Evolutionary conservation across 225 moss, liverwort and hornwort genomes (phyloP).

Genomic region (Rhytidiadelphus loreus): DNA sequence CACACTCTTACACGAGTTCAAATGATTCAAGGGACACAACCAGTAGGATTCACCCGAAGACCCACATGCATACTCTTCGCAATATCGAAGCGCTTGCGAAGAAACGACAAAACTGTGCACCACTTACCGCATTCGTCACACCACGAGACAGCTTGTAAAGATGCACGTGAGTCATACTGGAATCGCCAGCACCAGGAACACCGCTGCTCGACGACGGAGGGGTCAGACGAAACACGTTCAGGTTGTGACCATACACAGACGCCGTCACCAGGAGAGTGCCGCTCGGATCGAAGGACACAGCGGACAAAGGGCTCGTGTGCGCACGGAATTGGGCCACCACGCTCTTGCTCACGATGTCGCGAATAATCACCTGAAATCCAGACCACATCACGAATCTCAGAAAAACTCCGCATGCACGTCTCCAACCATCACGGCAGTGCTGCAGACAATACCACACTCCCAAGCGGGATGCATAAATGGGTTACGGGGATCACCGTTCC

Average conservation of each 20-base stretch:
- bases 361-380: constrained; percentile 70
- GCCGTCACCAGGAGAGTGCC: constrained; percentile 96
- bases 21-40: neutral
- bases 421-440: neutral
- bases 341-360: constrained; percentile 88
- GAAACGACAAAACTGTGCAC: neutral
- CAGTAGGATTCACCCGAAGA: neutral
- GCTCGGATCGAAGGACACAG: constrained; percentile 89
- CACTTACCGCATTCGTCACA: constrained; percentile 82
- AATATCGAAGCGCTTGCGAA: too few species aligned
- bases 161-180: constrained; percentile 47
- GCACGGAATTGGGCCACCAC: constrained; percentile 92
- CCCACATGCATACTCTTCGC: neutral
- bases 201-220: constrained; percentile 37
- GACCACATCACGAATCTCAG: neutral
- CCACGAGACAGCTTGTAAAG: constrained; percentile 97
- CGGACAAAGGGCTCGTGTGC: constrained; percentile 89
- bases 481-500: constrained; percentile 43
- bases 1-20: neutral
- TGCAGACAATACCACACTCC: neutral
- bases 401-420: neutral
- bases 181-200: constrained; percentile 21
- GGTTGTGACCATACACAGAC: constrained; percentile 90
- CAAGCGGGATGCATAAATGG: neutral
- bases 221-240: constrained; percentile 87